These are phyloP conservation scores for Skeletonema tropicum DNA, from an alignment of 108 stramenopile genomes.

Conservation along the genomic window DNA sequence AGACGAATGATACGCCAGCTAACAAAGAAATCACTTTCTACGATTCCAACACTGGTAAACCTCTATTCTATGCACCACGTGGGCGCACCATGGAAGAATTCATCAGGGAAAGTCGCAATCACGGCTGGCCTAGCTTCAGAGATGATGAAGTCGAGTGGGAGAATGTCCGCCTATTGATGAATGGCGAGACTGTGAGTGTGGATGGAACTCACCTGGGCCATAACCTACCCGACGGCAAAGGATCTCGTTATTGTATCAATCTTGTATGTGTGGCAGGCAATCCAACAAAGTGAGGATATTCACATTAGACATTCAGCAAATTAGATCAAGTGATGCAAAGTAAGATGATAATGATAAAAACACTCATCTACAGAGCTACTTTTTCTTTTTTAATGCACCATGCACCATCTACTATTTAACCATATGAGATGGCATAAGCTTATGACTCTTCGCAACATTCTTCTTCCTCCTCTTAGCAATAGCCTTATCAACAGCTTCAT, in stretches of 20 bases:
- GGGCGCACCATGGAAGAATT: slow-evolving; percentile 76
- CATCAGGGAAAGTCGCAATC: slow-evolving; percentile 58
- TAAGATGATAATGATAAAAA: not conserved
- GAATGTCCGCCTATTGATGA: slow-evolving; percentile 76
- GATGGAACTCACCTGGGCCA: slow-evolving; percentile 73
- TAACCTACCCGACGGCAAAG: slow-evolving; percentile 12
- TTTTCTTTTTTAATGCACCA: not conserved
- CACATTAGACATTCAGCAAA: not conserved
- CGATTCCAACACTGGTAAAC: slow-evolving; percentile 86
- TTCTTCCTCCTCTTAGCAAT: slow-evolving; percentile 82
- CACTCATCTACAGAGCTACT: too few species aligned
- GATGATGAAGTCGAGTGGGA: slow-evolving; percentile 88
- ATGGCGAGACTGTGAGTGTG: slow-evolving; percentile 91
- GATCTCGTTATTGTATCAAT: slow-evolving; percentile 70
- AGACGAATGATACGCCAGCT: slow-evolving; percentile 26
- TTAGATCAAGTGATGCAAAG: not conserved
- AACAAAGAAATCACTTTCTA: slow-evolving; percentile 63
- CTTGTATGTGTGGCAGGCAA: slow-evolving; percentile 69
- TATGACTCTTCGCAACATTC: slow-evolving; percentile 74
- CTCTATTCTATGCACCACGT: slow-evolving; percentile 69
- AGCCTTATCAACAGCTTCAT: slow-evolving; percentile 81
- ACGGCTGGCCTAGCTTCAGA: slow-evolving; percentile 90
- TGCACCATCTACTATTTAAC: not conserved
- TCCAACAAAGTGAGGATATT: slow-evolving; percentile 2
- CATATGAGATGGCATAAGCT: slow-evolving; percentile 54